These are phyloP conservation scores for Paxillus involutus DNA, from an alignment of 768 basidiomycete genomes.

Conservation along the genomic window DNA sequence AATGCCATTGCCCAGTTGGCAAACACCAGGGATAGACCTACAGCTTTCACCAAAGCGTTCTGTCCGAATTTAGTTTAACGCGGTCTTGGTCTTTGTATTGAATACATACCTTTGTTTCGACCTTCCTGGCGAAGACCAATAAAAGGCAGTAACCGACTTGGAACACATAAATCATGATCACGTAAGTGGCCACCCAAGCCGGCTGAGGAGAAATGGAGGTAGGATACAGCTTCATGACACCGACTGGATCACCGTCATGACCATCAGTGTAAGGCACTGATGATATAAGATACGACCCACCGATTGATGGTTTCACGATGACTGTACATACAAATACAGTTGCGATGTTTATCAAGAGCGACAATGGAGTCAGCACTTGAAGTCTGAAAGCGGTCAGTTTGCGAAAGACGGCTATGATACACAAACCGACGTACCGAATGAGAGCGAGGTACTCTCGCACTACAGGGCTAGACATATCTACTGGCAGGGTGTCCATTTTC, in stretches of 20 bases:
- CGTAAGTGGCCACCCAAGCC: constrained; percentile 56
- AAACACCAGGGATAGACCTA: constrained; percentile 74
- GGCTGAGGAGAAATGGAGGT: constrained; percentile 72
- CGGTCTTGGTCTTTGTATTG: neutral
- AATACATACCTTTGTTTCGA: constrained; percentile 72
- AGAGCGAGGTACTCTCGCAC: constrained; percentile 68
- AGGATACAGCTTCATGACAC: constrained; percentile 53
- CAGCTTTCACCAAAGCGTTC: constrained; percentile 71
- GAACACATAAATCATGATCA: constrained; percentile 56
- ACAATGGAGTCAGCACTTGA: constrained; percentile 85
- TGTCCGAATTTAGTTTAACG: constrained; percentile 23
- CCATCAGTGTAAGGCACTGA: neutral
- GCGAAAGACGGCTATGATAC: no score
- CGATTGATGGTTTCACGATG: constrained; percentile 64
- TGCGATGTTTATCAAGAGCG: constrained; percentile 78
- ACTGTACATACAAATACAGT: constrained; percentile 66
- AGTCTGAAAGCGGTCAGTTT: constrained; percentile 40
- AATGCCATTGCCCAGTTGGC: constrained; percentile 79
- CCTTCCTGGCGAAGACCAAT: constrained; percentile 66
- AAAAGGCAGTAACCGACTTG: constrained; percentile 85
- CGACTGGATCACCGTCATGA: constrained; percentile 33
- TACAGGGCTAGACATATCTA: constrained; percentile 60
- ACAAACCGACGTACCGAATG: constrained; percentile 40
- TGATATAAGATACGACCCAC: constrained; percentile 27
- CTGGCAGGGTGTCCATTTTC: constrained; percentile 54